Conservation (phyloP, 2,329 filamentous ascomycete species). For the Colletotrichum cordylinicola region DNA sequence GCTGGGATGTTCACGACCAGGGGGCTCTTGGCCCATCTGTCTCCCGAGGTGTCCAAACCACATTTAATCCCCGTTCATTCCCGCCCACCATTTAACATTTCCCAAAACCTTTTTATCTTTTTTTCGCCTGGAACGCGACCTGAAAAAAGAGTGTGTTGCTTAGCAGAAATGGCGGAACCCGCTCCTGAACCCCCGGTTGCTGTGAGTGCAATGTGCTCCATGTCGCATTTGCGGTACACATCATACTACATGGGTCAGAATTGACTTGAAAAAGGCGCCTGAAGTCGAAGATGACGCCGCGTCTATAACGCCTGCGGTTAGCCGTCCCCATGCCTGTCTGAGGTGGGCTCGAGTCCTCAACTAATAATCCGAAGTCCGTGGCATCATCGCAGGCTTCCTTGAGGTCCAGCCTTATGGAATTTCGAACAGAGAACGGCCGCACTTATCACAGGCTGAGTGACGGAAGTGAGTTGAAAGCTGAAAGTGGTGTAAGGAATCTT, state of each 20-base stretch:
- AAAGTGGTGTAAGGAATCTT: background rate
- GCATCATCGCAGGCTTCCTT: background rate
- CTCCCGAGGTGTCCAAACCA: background rate
- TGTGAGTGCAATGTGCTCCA: background rate
- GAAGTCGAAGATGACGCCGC: background rate
- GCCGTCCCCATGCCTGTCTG: background rate
- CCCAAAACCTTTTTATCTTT: background rate
- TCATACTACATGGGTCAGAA: background rate
- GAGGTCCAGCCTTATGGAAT: background rate
- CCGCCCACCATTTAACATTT: background rate
- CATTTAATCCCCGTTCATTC: background rate
- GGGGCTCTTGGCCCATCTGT: background rate
- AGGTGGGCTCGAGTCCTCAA: background rate
- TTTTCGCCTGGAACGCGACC: background rate
- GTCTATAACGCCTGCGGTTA: background rate
- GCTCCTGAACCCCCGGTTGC: background rate
- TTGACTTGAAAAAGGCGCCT: background rate
- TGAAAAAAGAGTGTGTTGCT: background rate
- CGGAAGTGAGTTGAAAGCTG: background rate
- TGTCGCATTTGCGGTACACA: background rate
- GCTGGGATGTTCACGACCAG: background rate
- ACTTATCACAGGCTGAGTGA: conserved; percentile 24
- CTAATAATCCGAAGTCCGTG: background rate
- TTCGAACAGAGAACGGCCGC: conserved; percentile 7
- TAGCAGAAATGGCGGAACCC: background rate